A percentile compares a stretch with the other conserved stretches of the same genome.
Conservation (phyloP, 2,329 filamentous ascomycete genomes). For the Ambrosiella beaveri region DNA sequence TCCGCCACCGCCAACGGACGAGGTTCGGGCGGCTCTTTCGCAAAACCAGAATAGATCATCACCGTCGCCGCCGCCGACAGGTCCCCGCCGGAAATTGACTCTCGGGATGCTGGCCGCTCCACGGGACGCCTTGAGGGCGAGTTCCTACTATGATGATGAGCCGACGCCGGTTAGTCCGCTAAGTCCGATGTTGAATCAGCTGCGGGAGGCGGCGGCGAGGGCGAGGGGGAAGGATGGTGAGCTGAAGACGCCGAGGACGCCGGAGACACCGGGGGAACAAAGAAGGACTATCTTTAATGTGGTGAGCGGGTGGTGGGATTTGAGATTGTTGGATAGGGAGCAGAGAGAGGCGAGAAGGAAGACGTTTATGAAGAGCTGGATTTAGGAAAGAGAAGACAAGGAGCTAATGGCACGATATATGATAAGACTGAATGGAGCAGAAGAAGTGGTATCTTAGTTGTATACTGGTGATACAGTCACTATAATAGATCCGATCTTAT, state of each 20-base stretch:
- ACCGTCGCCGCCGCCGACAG: too few species aligned
- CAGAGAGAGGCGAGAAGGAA: constrained; percentile 3
- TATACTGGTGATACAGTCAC: too few species aligned
- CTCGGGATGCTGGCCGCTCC: constrained; percentile 11
- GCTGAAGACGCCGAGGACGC: constrained; percentile 13
- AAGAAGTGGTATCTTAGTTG: too few species aligned
- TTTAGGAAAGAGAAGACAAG: neutral
- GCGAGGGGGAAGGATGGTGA: neutral
- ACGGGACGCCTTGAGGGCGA: constrained; percentile 1
- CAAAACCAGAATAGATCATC: neutral
- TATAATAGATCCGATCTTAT: neutral
- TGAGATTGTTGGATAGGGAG: constrained; percentile 27
- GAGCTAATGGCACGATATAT: neutral
- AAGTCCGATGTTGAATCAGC: constrained; percentile 15
- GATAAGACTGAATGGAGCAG: too few species aligned
- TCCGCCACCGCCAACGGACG: constrained; percentile 13
- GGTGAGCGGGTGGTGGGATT: constrained; percentile 39
- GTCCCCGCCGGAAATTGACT: constrained; percentile 3
- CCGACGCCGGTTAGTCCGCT: constrained; percentile 16
- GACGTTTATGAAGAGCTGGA: constrained; percentile 13
- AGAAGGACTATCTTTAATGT: constrained; percentile 31
- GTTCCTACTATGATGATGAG: constrained; percentile 8
- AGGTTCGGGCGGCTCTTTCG: constrained; percentile 5
- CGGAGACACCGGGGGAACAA: constrained; percentile 17
- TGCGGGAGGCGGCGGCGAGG: constrained; percentile 9